A percentile compares a stretch with the other conserved stretches of the same genome.
phyloP scores from a whole-genome alignment of 495 filamentous ascomycete genomes.

The Hyaloscypha bicolor region DNA sequence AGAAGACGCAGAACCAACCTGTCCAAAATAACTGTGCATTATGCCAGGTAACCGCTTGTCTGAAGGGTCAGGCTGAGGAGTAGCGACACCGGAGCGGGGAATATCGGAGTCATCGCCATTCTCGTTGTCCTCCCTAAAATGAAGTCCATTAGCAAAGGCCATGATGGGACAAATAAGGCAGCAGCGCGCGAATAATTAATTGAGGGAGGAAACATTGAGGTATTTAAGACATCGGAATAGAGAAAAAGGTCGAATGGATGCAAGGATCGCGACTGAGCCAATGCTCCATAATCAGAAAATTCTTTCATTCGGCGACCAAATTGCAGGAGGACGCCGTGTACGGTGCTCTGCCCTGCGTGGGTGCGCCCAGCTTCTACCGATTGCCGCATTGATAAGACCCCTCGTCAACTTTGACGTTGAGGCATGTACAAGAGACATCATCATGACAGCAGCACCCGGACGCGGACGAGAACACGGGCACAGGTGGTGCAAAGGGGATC shows the following conservation, averaged over 20 bases:
- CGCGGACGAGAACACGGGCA: background rate
- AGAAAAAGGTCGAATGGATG: slow-evolving; percentile 1
- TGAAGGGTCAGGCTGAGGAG: slow-evolving; percentile 82
- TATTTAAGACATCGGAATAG: background rate
- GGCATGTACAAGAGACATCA: slow-evolving; percentile 25
- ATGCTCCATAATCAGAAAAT: slow-evolving; percentile 19
- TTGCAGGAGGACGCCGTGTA: slow-evolving; percentile 20
- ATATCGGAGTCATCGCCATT: slow-evolving; percentile 82
- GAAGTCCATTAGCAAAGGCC: slow-evolving; percentile 28
- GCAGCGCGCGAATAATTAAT: background rate
- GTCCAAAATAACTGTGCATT: slow-evolving; percentile 87
- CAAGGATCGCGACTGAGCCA: slow-evolving; percentile 6
- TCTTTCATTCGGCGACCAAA: slow-evolving; percentile 18
- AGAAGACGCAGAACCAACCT: slow-evolving; percentile 80
- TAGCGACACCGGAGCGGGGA: slow-evolving; percentile 82
- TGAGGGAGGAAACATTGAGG: background rate
- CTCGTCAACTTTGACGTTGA: slow-evolving; percentile 34
- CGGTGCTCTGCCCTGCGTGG: slow-evolving; percentile 11
- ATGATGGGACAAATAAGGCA: slow-evolving; percentile 15
- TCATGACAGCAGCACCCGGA: slow-evolving; percentile 1
- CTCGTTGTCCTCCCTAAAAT: slow-evolving; percentile 65
- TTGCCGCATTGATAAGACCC: slow-evolving; percentile 36
- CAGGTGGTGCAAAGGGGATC: background rate
- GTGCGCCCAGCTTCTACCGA: slow-evolving; percentile 24
- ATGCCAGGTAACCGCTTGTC: slow-evolving; percentile 92